These are phyloP conservation scores for Chlorociboria aeruginascens DNA, from an alignment of 495 filamentous ascomycete genomes.

Conservation along the genomic window DNA sequence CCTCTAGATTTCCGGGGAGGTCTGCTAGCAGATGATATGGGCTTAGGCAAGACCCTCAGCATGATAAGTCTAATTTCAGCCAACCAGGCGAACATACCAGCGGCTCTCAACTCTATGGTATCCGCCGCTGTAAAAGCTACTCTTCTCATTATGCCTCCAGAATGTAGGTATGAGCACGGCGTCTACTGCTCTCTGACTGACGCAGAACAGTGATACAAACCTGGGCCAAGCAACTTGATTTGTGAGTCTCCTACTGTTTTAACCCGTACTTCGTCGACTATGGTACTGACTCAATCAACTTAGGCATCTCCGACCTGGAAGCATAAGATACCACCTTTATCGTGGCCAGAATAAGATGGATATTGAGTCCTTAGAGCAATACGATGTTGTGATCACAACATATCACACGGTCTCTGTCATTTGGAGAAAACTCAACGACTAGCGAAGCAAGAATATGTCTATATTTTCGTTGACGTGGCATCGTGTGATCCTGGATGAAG, in stretches of 20 bases:
- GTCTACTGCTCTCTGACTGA: not conserved
- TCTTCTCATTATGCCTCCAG: slow-evolving; percentile 4
- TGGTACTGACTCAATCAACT: too few relatives aligned
- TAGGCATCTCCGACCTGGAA: too few relatives aligned
- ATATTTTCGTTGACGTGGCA: slow-evolving; percentile 41
- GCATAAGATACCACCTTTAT: too few relatives aligned
- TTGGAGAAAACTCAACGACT: slow-evolving; percentile 48
- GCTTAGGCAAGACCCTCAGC: slow-evolving; percentile 85
- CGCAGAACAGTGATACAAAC: slow-evolving; percentile 1
- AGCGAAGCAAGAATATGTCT: slow-evolving; percentile 40
- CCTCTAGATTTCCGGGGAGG: slow-evolving; percentile 62
- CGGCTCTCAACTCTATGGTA: not conserved
- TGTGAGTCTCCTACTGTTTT: not conserved
- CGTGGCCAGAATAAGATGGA: too few relatives aligned
- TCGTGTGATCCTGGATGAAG: slow-evolving; percentile 6
- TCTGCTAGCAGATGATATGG: slow-evolving; percentile 85
- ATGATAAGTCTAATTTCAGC: slow-evolving; percentile 62
- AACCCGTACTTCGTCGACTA: not conserved
- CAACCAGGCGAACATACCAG: not conserved
- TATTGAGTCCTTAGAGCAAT: too few relatives aligned
- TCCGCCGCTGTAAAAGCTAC: not conserved
- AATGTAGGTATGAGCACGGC: not conserved
- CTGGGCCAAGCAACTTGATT: not conserved
- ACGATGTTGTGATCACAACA: too few relatives aligned
- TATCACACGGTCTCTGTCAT: slow-evolving; percentile 48